These are phyloP conservation scores for Adansonia grandidieri DNA, from an alignment of 441 rosid genomes.

Conservation along the genomic window DNA sequence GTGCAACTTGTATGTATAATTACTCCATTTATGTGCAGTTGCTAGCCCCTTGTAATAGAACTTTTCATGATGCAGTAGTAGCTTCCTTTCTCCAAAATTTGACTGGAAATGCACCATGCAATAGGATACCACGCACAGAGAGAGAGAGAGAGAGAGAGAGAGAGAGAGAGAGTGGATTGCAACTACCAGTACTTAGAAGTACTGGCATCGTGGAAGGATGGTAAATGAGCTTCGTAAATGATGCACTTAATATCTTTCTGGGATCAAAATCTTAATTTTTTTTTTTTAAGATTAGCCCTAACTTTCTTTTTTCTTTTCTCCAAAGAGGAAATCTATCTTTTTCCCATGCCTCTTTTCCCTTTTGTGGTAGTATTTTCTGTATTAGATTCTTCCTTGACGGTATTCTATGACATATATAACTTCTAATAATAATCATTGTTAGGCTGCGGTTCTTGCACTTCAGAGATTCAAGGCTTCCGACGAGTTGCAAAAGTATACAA, in stretches of 20 bases:
- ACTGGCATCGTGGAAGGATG: background rate
- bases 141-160: no score
- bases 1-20: constrained; percentile 60
- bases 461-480: constrained; percentile 57
- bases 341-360: background rate
- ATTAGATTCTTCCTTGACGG: constrained; percentile 19
- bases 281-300: background rate
- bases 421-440: constrained; percentile 29
- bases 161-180: background rate
- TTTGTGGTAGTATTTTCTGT: background rate
- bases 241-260: background rate
- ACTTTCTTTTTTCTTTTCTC: background rate
- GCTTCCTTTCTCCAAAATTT: constrained; percentile 12
- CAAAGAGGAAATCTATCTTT: background rate
- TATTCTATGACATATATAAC: background rate
- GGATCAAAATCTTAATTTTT: background rate
- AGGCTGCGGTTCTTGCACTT: constrained; percentile 61
- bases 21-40: constrained; percentile 23
- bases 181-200: background rate
- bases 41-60: background rate
- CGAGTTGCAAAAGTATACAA: constrained; percentile 52
- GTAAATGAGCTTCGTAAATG: background rate
- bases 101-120: background rate
- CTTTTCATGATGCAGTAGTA: constrained; percentile 8
- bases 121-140: background rate